Evolutionary conservation across 2,329 filamentous ascomycete species (phyloP), one percentile per base, ranked within the genome.

Genomic region (Chalara sp.): DNA sequence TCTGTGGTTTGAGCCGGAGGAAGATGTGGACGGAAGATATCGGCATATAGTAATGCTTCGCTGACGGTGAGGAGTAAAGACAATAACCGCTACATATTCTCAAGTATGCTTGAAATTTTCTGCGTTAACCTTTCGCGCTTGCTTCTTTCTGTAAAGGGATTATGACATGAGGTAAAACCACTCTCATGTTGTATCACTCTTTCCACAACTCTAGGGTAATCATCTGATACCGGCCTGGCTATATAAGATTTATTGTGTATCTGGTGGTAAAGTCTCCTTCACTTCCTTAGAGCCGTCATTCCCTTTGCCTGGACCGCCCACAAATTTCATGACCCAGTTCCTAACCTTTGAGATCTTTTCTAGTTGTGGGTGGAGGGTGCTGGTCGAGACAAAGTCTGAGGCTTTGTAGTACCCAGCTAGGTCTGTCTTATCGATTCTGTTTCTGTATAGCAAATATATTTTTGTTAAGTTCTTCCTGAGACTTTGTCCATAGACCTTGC

Each of bases 401-500:
- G 71, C 65, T 4, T 70, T 76, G 60, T 87, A 88, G 39, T 79
- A 69, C 0, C 84, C 83, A 4, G 70, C 74, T 52, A 61, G 65
- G 63, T 78, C 81, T 37, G 63, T 74, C 58, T 70, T 71, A 52
- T 78, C 76, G 6, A 78, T 63, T 53, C 69, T 74, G 50, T 73
- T 70, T 28, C 81, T 75, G 60, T 81, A 81, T 13, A 95, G 68
- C 42, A 95, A 68, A 55, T 83, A 76, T 30, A 92, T 71, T 54
- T 77, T 81, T 4, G 88, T 91, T 59, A 87, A 76, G 6, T 81
- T 81, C 56, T 79, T 79, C 31, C 86, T 80, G 55, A 96, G 70
- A 62, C 86, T 93, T 65, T 95, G 87, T 0, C 92, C 91, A 60
- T 93, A 90, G 0, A 96, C 91, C 59, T 79, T 84, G 44, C 81